Percentiles rank a stretch among this genome's conserved stretches.
Evolutionary conservation across 352 stramenopile genomes (phyloP).

Genomic region (Phytopythium aichiense): DNA sequence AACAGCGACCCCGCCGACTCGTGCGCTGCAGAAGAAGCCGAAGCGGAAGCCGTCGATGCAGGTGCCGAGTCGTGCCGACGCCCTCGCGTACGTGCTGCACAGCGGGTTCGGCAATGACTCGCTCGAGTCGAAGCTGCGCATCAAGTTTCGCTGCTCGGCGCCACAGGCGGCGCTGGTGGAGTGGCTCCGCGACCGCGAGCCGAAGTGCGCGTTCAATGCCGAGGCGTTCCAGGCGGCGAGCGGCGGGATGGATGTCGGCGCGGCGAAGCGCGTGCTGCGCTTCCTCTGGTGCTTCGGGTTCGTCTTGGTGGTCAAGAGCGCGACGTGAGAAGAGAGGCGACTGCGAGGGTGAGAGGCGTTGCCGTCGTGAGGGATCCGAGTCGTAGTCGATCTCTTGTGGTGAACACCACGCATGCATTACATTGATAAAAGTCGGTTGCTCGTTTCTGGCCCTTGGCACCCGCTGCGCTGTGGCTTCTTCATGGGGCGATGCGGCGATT

Average conservation of each 20-base stretch:
- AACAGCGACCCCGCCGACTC: constrained; percentile 10
- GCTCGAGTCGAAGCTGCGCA: constrained; percentile 27
- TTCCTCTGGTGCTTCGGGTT: constrained; percentile 40
- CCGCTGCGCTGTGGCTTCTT: background rate
- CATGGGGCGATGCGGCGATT: constrained; percentile 23
- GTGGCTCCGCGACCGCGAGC: constrained; percentile 41
- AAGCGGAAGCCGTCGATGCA: constrained; percentile 21
- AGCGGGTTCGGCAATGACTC: constrained; percentile 24
- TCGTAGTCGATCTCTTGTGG: background rate
- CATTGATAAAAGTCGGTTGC: background rate
- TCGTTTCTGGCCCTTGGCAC: background rate
- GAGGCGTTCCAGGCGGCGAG: constrained; percentile 19
- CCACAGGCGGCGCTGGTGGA: constrained; percentile 46
- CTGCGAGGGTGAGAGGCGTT: background rate
- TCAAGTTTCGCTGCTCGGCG: constrained; percentile 46
- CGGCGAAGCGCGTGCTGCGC: constrained; percentile 36
- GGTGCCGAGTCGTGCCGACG: constrained; percentile 1
- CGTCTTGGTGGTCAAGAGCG: background rate
- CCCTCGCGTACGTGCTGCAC: constrained; percentile 33
- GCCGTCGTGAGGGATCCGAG: background rate
- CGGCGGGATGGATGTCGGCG: constrained; percentile 16
- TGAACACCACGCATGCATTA: background rate
- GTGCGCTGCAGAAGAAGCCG: constrained; percentile 31
- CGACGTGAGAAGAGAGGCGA: background rate
- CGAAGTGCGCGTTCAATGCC: constrained; percentile 18